Evolutionary conservation across 345 rosid genomes (phyloP).

Genomic region (Boechera retrofracta): DNA sequence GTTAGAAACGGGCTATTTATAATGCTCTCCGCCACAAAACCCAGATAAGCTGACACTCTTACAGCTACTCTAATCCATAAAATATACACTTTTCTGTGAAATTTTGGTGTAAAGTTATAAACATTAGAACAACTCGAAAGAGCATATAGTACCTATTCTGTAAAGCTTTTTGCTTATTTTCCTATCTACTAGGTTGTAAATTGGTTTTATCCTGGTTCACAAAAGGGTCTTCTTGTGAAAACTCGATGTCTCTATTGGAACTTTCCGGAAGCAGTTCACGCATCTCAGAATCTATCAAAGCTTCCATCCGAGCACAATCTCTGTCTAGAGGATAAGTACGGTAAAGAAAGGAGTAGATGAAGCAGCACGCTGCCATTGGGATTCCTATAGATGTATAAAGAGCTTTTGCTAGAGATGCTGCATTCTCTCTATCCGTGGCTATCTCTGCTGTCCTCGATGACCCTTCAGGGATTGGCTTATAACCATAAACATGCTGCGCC

Average conservation of each 20-base stretch:
- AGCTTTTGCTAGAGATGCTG: conserved; percentile 78
- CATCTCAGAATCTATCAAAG: conserved; percentile 77
- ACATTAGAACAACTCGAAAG: conserved; percentile 17
- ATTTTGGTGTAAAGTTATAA: conserved; percentile 22
- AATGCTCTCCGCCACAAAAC: conserved; percentile 82
- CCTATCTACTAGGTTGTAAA: conserved; percentile 16
- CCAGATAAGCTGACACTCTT: conserved; percentile 45
- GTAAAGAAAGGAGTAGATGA: conserved; percentile 79
- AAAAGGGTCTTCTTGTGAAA: conserved; percentile 27
- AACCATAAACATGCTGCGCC: conserved; percentile 83
- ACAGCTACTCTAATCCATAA: neutral
- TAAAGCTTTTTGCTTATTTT: conserved; percentile 5
- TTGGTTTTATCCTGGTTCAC: conserved; percentile 25
- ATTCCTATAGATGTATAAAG: conserved; percentile 76
- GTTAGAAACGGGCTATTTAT: conserved; percentile 64
- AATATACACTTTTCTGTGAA: conserved; percentile 3
- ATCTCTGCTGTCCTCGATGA: conserved; percentile 54
- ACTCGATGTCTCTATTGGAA: conserved; percentile 19
- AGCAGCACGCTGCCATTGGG: conserved; percentile 79
- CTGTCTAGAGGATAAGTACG: conserved; percentile 78
- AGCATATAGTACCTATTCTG: neutral
- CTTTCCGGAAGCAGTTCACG: conserved; percentile 52
- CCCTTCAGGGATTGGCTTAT: conserved; percentile 64
- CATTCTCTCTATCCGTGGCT: conserved; percentile 72
- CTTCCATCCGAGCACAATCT: conserved; percentile 80